Evolutionary conservation across 148 eudicot genomes (phyloP), one percentile per base, ranked within the genome.

Genomic region (Euryodendron excelsum): DNA sequence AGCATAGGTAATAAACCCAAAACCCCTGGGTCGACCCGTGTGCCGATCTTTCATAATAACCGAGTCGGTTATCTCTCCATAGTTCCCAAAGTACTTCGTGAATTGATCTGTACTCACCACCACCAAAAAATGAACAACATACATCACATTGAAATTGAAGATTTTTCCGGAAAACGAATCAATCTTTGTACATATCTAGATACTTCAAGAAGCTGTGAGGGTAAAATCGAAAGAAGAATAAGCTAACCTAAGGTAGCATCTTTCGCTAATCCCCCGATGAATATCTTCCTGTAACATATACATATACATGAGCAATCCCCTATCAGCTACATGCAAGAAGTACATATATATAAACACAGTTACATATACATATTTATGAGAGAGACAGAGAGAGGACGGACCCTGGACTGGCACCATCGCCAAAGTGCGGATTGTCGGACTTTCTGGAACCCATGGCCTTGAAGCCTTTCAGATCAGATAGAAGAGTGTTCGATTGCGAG

Each of bases 331-430:
- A 18, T 78, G 3, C 37, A 36, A 80, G 10, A 21, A 3, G 66
- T 41, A 4, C 45, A 41, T 41, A 41, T 41, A 41, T 41, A 41
- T n/a, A n/a, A n/a, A n/a, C n/a, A n/a, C n/a, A n/a, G n/a, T n/a
- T n/a, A n/a, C n/a, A n/a, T n/a, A n/a, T 41, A 41, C 8, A 41
- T 41, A 41, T 41, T 5, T 41, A 41, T 1, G 9, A 20, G 53
- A 36, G 63, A 68, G 55, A 62, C 79, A 53, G 78, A 8, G 74
- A 72, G 79, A 27, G n/a, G 64, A 62, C 63, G 67, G 47, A 91
- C 95, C 92, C 95, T 21, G 95, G 95, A 59, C 95, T 91, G 64
- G 92, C 91, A 0, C 92, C 95, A 41, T 89, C 91, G 39, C 89
- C 89, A 65, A 83, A 81, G 64, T 70, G 85, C 25, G 85, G 84